Base-by-base conservation (phyloP, 441 rosid genomes). In the Cnidoscolus chayamansa region DNA sequence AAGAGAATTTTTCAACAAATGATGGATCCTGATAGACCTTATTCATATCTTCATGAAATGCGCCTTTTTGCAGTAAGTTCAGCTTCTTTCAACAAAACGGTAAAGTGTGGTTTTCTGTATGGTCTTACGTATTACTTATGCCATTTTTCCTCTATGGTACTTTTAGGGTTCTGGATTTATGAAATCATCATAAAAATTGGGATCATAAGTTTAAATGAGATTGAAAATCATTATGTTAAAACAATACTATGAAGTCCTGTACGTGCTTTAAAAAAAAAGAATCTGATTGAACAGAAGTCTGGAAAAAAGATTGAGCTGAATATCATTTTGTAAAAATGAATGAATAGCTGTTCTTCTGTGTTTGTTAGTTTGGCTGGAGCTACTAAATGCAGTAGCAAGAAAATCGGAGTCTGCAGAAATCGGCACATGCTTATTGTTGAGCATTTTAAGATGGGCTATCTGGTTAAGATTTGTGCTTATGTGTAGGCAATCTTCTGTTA, bases 11-110 rank as follows among this genome's bases (percentile, higher is more conserved):
- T 92, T 61, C 77, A 72, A 58, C 84, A 74, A 50, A 79, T 87
- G 77, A 88, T 92, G 94, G 91, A 92, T 85, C 91, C 97, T 16
- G 93, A 90, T 83, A 71, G 79, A 10, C 82, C 83, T 63, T 76
- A 74, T 54, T 71, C 84, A 11, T 80, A 84, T 77, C 77, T 87
- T 72, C 79, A 77, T 17, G 92, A 90, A 81, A 83, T 87, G 72
- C 91, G 93, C 72, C 78, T 90, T 75, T 74, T 87, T 79, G 94
- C 92, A 71, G 96, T 92, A 86, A 83, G 87, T 79, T 72, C 68
- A 25, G 19, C 59, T 5, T 54, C 17, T 30, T 74, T 70, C 31
- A 31, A 35, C 8, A 40, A 55, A 53, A 40, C 43, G 19, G 17
- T 70, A 30, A 30, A 17, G 1, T 47, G 3, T 30, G 0, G 35